A percentile compares a stretch with the other conserved stretches of the same genome.
Conservation (phyloP, 2,329 filamentous ascomycete species). For the Bipolaris oryzae region DNA sequence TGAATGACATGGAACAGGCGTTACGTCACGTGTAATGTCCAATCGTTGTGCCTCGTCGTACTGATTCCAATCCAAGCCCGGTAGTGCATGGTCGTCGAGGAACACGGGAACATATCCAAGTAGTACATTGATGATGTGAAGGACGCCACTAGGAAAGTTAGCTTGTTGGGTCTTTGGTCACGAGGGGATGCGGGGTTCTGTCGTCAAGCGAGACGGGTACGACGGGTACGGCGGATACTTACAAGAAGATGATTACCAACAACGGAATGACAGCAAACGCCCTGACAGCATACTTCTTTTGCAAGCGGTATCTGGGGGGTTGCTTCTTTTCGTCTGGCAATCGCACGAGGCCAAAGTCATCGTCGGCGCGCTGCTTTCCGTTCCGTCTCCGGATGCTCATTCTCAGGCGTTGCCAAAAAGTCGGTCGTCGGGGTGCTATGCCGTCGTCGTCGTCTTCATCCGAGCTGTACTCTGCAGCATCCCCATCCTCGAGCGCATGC, state of each 20-base stretch:
- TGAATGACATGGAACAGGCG: slow-evolving; percentile 60
- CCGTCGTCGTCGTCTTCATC: slow-evolving; percentile 15
- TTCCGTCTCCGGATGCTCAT: slow-evolving; percentile 38
- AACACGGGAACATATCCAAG: slow-evolving; percentile 46
- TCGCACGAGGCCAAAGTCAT: slow-evolving; percentile 19
- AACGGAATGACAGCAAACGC: slow-evolving; percentile 27
- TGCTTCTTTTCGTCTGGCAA: slow-evolving; percentile 31
- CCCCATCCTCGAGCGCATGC: slow-evolving; percentile 34
- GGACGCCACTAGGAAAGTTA: slow-evolving; percentile 47
- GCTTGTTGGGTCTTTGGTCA: slow-evolving; percentile 5
- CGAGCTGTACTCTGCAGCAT: slow-evolving; percentile 22
- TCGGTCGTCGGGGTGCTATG: slow-evolving; percentile 9
- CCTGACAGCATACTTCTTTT: slow-evolving; percentile 26
- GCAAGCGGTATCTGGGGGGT: slow-evolving; percentile 21
- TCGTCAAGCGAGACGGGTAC: slow-evolving; percentile 9
- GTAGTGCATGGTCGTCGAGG: slow-evolving; percentile 43
- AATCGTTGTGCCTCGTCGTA: slow-evolving; percentile 49
- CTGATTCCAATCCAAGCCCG: slow-evolving; percentile 52
- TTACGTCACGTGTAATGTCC: slow-evolving; percentile 58
- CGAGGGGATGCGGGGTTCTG: slow-evolving; percentile 12
- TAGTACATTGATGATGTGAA: slow-evolving; percentile 51
- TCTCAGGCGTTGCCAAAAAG: slow-evolving; percentile 37
- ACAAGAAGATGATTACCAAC: slow-evolving; percentile 42
- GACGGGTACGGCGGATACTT: slow-evolving; percentile 23
- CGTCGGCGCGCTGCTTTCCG: slow-evolving; percentile 16